Percentiles rank a stretch among this genome's conserved stretches.
Evolutionary conservation across 148 eudicot genomes (phyloP).

Genomic region (Gaultheria prostrata): DNA sequence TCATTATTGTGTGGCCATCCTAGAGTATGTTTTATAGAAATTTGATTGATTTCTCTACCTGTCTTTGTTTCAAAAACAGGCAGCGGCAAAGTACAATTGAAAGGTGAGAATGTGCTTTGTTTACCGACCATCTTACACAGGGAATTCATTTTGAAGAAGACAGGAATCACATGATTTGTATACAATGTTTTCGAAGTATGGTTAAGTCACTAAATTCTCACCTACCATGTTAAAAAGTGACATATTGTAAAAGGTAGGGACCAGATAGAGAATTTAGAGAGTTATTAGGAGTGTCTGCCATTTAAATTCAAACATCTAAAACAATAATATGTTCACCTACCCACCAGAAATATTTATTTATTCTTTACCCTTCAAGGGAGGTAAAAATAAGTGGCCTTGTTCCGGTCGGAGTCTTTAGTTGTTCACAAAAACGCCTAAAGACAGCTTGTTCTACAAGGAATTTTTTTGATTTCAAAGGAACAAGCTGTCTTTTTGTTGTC

Average conservation of each 20-base stretch:
- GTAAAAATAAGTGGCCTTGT: too few relatives aligned
- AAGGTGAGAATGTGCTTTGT: neutral
- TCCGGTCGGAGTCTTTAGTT: too few relatives aligned
- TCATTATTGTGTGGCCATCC: neutral
- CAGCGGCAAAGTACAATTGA: neutral
- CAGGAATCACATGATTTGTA: neutral
- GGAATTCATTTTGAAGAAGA: constrained; percentile 5
- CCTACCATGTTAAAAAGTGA: neutral
- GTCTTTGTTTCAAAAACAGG: neutral
- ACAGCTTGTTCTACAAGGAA: too few relatives aligned
- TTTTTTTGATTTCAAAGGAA: too few relatives aligned
- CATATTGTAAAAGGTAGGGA: neutral
- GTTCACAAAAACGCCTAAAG: too few relatives aligned
- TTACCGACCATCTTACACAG: neutral
- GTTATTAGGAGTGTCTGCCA: neutral
- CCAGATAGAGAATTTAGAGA: neutral
- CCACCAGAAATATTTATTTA: neutral
- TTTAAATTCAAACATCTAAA: constrained; percentile 1
- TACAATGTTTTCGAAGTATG: neutral
- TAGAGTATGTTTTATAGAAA: neutral
- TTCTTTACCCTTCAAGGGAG: neutral
- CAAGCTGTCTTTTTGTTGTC: too few relatives aligned
- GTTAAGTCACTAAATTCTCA: constrained; percentile 10
- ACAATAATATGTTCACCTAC: neutral
- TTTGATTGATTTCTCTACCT: neutral